Conservation (phyloP, 2,329 filamentous ascomycete species). For the Paecilomyces niveus region DNA sequence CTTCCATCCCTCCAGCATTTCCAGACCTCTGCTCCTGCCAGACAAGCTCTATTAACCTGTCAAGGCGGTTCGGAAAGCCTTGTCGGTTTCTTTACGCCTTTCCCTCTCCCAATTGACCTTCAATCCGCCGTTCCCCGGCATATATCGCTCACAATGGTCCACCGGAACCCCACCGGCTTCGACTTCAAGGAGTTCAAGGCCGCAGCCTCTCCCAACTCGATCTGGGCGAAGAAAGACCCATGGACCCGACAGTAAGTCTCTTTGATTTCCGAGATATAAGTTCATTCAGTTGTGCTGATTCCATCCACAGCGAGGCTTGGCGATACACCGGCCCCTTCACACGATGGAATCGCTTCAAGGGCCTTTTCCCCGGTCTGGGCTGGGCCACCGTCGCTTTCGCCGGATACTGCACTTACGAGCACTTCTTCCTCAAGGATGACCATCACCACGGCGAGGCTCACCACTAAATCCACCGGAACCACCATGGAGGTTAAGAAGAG, state of each 20-base stretch:
- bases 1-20: slow-evolving; percentile 5
- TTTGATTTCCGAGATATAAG: not conserved
- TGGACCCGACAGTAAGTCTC: slow-evolving; percentile 54
- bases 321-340: slow-evolving; percentile 85
- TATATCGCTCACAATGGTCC: slow-evolving; percentile 40
- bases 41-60: not conserved
- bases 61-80: not conserved
- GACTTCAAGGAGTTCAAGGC: slow-evolving; percentile 73
- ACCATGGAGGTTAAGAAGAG: not conserved
- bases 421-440: slow-evolving; percentile 70
- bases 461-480: slow-evolving; percentile 41
- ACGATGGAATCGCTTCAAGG: slow-evolving; percentile 81
- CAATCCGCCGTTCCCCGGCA: not conserved
- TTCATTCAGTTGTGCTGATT: slow-evolving; percentile 10
- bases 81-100: not conserved
- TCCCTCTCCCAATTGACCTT: slow-evolving; percentile 7
- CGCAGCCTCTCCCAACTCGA: slow-evolving; percentile 54
- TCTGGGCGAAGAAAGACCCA: slow-evolving; percentile 48
- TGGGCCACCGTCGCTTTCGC: slow-evolving; percentile 88
- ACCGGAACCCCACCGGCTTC: slow-evolving; percentile 78
- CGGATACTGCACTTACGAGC: slow-evolving; percentile 82
- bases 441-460: slow-evolving; percentile 53
- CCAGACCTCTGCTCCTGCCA: not conserved
- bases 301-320: slow-evolving; percentile 72
- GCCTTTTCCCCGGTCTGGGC: slow-evolving; percentile 80